Evolutionary conservation across 2,329 filamentous ascomycete species (phyloP).

Genomic region (Diaporthe sp.): DNA sequence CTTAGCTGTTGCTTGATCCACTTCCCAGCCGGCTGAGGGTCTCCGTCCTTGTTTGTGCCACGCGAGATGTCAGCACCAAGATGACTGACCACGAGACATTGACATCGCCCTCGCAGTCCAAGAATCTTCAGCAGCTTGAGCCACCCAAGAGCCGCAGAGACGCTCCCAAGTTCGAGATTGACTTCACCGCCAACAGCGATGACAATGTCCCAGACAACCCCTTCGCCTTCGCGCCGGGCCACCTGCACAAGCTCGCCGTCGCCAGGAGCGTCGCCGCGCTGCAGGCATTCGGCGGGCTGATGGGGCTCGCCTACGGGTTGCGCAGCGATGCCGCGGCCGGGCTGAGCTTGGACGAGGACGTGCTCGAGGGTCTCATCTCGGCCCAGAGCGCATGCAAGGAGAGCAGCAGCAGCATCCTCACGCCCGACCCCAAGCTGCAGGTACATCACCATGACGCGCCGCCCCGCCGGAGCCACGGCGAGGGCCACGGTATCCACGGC

Average conservation of each 20-base stretch:
- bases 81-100: slow-evolving; percentile 22
- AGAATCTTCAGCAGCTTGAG: background rate
- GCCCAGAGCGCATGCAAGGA: slow-evolving; percentile 62
- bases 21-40: slow-evolving; percentile 7
- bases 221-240: slow-evolving; percentile 67
- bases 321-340: slow-evolving; percentile 61
- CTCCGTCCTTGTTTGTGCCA: slow-evolving; percentile 17
- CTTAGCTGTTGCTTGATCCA: slow-evolving; percentile 28
- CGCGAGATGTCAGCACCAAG: slow-evolving; percentile 28
- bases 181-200: slow-evolving; percentile 16
- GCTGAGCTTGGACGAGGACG: slow-evolving; percentile 63
- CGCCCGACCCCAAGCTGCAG: slow-evolving; percentile 10
- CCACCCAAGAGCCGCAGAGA: background rate
- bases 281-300: slow-evolving; percentile 64
- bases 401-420: slow-evolving; percentile 40
- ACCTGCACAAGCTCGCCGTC: slow-evolving; percentile 66
- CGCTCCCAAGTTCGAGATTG: background rate
- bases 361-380: slow-evolving; percentile 57
- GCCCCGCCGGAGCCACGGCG: slow-evolving; percentile 44
- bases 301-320: slow-evolving; percentile 64
- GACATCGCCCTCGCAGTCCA: slow-evolving; percentile 16
- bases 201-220: slow-evolving; percentile 51
- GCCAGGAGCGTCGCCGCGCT: slow-evolving; percentile 62
- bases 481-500: slow-evolving; percentile 44
- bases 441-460: background rate